Conservation (phyloP, 2,329 filamentous ascomycete species). For the Clarireedia sp. region DNA sequence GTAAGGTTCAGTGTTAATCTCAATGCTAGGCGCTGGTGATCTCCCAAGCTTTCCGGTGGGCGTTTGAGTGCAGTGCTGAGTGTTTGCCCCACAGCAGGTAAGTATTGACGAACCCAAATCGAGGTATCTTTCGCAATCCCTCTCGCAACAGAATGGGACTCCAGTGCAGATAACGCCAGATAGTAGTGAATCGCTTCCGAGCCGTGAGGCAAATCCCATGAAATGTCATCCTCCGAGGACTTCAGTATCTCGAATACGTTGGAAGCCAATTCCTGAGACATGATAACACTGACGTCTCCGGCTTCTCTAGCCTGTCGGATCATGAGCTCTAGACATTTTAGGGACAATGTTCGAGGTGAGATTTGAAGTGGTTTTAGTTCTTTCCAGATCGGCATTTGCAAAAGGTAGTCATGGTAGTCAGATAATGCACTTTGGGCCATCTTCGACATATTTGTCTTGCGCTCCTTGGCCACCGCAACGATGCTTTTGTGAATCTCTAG, state of each 20-base stretch:
- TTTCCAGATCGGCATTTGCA: slow-evolving; percentile 53
- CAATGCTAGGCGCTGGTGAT: slow-evolving; percentile 32
- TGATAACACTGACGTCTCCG: slow-evolving; percentile 41
- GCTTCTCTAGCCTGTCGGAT: slow-evolving; percentile 42
- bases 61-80: slow-evolving; percentile 33
- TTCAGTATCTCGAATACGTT: slow-evolving; percentile 40
- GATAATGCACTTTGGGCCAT: slow-evolving; percentile 49
- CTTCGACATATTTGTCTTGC: slow-evolving; percentile 61
- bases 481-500: slow-evolving; percentile 49
- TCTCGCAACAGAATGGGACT: slow-evolving; percentile 44
- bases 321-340: slow-evolving; percentile 55
- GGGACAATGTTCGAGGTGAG: slow-evolving; percentile 54
- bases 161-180: slow-evolving; percentile 43
- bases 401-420: slow-evolving; percentile 45
- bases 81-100: slow-evolving; percentile 44
- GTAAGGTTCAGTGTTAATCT: slow-evolving; percentile 78
- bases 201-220: slow-evolving; percentile 21
- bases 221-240: slow-evolving; percentile 16
- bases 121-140: slow-evolving; percentile 37
- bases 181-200: slow-evolving; percentile 31
- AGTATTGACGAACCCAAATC: slow-evolving; percentile 41
- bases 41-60: slow-evolving; percentile 32
- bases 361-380: slow-evolving; percentile 41
- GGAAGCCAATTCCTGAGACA: slow-evolving; percentile 42
- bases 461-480: slow-evolving; percentile 51